Conservation (phyloP, 2,329 filamentous ascomycete genomes). For the Xylaria arbuscula region DNA sequence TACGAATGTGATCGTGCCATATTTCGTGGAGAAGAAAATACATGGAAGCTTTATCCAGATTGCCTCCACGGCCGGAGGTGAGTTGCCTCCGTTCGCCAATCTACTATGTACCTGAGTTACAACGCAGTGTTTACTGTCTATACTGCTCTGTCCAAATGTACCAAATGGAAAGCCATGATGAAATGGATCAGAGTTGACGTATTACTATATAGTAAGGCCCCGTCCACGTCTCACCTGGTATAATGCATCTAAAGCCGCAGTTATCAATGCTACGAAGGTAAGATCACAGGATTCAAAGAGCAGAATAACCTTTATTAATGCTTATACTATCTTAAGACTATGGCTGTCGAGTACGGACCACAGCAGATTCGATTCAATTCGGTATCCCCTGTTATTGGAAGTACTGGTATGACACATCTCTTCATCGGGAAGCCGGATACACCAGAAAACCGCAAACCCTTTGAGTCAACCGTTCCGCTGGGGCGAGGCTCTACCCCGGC, state of each 20-base stretch:
- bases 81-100: neutral
- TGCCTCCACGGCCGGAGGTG: constrained; percentile 68
- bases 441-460: constrained; percentile 66
- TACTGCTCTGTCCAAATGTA: neutral
- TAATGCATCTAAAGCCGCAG: constrained; percentile 74
- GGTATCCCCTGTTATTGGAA: constrained; percentile 75
- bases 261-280: constrained; percentile 66
- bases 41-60: constrained; percentile 73
- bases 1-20: constrained; percentile 68
- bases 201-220: constrained; percentile 57
- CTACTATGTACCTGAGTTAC: neutral
- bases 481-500: constrained; percentile 66
- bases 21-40: constrained; percentile 65
- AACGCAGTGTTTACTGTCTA: neutral
- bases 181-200: constrained; percentile 1
- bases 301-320: constrained; percentile 18
- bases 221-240: constrained; percentile 75
- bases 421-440: constrained; percentile 73
- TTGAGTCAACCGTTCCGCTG: constrained; percentile 65
- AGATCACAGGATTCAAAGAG: neutral
- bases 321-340: constrained; percentile 41
- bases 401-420: constrained; percentile 68
- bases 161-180: too few relatives aligned
- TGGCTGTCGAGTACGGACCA: constrained; percentile 79
- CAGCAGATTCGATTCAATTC: constrained; percentile 79